Evolutionary conservation across 352 stramenopile species (phyloP), one percentile per base, ranked within the genome.

Genomic region (Aphanomyces astaci): DNA sequence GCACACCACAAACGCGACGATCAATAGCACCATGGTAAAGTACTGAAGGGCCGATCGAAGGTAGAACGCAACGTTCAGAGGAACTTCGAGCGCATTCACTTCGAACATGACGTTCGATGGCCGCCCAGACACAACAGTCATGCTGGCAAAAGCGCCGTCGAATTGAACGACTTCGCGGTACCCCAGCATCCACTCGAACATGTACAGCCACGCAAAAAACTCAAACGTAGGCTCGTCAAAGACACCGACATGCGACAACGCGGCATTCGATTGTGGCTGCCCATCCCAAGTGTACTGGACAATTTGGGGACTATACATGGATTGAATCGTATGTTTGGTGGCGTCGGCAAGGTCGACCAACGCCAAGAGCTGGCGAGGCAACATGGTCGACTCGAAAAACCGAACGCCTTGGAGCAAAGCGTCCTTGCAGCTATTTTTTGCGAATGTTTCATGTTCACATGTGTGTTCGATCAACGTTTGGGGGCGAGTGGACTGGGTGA

Each of bases 31-130:
- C 0, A 46, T 36, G 4, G 62, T 51, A 9, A 68, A n/a, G 32
- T 68, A 68, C n/a, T 33, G n/a, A 27, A 52, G 17, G 27, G 27
- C 39, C 11, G n/a, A 22, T 17, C 59, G 59, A 28, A 56, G n/a
- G 31, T 66, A 66, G n/a, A 57, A 53, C 25, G 59, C 59, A 24
- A 66, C 39, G 31, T 66, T 66, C 5, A 59, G 13, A 25, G 62
- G 62, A 19, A 68, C 13, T 33, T 68, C 62, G 13, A 22, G 15
- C 3, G 45, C 7, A 28, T 59, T 68, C 25, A 39, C 51, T 19
- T 28, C 22, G 7, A 17, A 22, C 13, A 19, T 22, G 10, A 39
- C 30, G 24, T 9, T 27, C 9, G n/a, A n/a, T n/a, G 19, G 9
- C 15, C 24, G 55, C 22, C 43, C 4, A 5, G 45, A 59, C 28